Percentiles rank a stretch among this genome's conserved stretches.
phyloP scores from a whole-genome alignment of 164 flowering plant species.

The Dillenia suffruticosa region DNA sequence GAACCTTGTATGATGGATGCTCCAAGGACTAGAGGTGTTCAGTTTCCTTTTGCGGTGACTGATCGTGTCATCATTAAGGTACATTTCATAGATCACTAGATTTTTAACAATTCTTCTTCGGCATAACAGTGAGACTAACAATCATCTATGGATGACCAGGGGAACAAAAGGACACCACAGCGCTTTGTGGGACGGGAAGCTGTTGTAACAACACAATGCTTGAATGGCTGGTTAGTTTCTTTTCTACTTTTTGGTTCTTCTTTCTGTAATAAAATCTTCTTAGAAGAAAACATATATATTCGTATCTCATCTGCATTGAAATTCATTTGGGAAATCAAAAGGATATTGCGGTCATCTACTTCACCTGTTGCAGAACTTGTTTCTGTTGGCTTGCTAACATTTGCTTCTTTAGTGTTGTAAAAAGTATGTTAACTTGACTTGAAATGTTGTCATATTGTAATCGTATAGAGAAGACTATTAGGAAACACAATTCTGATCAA shows the following conservation, averaged over 20 bases:
- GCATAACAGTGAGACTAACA: too few species aligned
- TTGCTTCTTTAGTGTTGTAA: too few species aligned
- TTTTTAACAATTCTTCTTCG: background rate
- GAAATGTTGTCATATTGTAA: too few species aligned
- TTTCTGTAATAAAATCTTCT: background rate
- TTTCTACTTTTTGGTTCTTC: background rate
- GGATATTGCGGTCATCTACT: too few species aligned
- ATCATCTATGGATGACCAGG: constrained; percentile 33
- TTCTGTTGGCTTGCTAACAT: too few species aligned
- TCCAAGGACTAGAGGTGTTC: constrained; percentile 76
- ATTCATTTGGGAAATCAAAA: background rate
- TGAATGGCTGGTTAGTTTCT: constrained; percentile 82
- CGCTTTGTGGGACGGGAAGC: constrained; percentile 98
- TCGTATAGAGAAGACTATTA: too few species aligned
- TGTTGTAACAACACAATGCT: constrained; percentile 89
- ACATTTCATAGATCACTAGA: background rate
- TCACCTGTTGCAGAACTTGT: too few species aligned
- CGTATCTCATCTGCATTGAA: background rate
- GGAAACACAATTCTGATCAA: too few species aligned
- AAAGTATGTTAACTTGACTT: too few species aligned
- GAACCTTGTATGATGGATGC: constrained; percentile 45
- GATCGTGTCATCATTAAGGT: constrained; percentile 93
- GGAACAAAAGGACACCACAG: constrained; percentile 91
- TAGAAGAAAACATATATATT: too few species aligned
- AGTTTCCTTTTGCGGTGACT: constrained; percentile 82